These are phyloP conservation scores for Xylaria sp. DNA, from an alignment of 2,329 filamentous ascomycete species.

Conservation along the genomic window DNA sequence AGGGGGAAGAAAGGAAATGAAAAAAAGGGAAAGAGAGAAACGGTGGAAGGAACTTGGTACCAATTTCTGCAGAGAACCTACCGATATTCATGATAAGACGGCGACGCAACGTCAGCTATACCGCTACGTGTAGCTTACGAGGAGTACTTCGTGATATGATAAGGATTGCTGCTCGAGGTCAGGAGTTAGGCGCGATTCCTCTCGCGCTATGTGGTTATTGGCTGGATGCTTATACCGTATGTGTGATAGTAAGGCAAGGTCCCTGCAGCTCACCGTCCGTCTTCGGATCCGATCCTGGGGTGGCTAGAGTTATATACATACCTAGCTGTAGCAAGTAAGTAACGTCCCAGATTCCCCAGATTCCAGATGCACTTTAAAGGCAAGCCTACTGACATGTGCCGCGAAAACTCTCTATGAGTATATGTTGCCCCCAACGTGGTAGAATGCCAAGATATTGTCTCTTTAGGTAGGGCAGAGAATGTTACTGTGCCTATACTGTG, in stretches of 20 bases:
- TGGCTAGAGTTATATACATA: no score
- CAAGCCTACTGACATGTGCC: no score
- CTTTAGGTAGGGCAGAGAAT: no score
- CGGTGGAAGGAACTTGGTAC: background rate
- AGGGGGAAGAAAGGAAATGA: background rate
- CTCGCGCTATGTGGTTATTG: no score
- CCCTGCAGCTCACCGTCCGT: background rate
- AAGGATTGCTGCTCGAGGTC: no score
- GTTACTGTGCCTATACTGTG: no score
- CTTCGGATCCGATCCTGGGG: background rate
- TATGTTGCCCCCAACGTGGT: no score
- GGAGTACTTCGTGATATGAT: background rate
- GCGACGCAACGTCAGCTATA: background rate
- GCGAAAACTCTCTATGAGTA: no score
- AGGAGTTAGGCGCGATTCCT: no score
- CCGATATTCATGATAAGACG: background rate
- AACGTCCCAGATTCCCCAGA: conserved; percentile 3
- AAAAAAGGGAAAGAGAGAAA: background rate
- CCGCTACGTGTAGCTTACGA: background rate
- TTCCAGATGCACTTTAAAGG: background rate
- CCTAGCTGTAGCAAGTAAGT: background rate
- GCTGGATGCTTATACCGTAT: background rate
- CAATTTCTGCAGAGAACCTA: background rate
- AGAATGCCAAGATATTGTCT: no score
- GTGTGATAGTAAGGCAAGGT: background rate